These are phyloP conservation scores for Rusavskia elegans DNA, from an alignment of 495 filamentous ascomycete genomes.

Conservation along the genomic window DNA sequence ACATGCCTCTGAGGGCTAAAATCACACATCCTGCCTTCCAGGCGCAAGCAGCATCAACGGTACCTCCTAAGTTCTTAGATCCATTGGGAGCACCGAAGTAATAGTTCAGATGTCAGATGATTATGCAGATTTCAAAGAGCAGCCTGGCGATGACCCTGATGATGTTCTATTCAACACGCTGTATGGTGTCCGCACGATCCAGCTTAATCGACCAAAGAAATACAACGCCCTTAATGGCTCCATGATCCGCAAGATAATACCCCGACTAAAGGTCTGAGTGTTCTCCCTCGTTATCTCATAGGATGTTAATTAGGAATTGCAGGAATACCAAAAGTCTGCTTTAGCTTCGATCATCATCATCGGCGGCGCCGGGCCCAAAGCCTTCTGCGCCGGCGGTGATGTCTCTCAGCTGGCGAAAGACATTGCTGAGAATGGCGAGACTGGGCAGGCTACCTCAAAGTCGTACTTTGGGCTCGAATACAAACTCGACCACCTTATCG, in stretches of 20 bases:
- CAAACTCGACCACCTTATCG: constrained; percentile 81
- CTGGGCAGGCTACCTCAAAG: constrained; percentile 42
- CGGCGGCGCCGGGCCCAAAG: constrained; percentile 68
- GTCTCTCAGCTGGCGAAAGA: constrained; percentile 58
- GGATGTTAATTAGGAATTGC: not conserved
- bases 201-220: constrained; percentile 85
- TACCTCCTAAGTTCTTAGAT: constrained; percentile 12
- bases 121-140: constrained; percentile 32
- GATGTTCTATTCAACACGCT: constrained; percentile 83
- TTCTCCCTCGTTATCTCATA: constrained; percentile 7
- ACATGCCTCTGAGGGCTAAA: constrained; percentile 83
- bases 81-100: not conserved
- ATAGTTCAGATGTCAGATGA: constrained; percentile 33
- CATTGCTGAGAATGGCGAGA: constrained; percentile 46
- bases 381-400: constrained; percentile 90
- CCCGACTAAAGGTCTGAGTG: constrained; percentile 47
- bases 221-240: constrained; percentile 82
- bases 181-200: constrained; percentile 80
- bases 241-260: constrained; percentile 85
- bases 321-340: constrained; percentile 85
- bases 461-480: constrained; percentile 91
- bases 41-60: constrained; percentile 25
- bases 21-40: constrained; percentile 47
- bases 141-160: constrained; percentile 55
- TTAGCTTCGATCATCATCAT: constrained; percentile 86